Base-by-base conservation (phyloP, 345 rosid species). In the Heritiera littoralis region DNA sequence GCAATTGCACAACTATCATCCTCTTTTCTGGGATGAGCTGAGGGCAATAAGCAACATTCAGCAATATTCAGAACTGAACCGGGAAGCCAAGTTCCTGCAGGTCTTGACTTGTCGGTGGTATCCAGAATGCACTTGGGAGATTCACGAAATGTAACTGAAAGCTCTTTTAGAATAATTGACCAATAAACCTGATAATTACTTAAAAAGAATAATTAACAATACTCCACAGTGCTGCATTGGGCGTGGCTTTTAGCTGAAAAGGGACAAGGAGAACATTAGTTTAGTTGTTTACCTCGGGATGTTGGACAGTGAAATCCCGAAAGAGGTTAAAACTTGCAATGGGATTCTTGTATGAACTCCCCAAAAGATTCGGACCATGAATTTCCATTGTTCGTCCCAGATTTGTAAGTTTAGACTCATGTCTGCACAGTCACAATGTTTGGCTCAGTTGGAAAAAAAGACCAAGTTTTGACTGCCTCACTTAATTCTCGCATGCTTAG, bases 71-170 rank as follows among this genome's bases (percentile, higher is more conserved):
- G 70, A 75, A 86, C 89, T 1, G 96, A 72, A 66, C 88, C 94
- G 0, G 97, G 97, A 79, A 95, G 91, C 97, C 99, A 95, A 17
- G 86, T 83, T 78, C 98, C 94, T 28, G 78, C 84, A 17, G 65
- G 89, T 75, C 81, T 91, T 43, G 89, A 88, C 74, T 84, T 81
- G 75, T 91, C 89, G 4, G 54, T 66, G 35, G 86, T 84, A 67
- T 92, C 93, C n/a, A 93, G 85, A 72, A 93, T 93, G 82, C 93
- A 88, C 41, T 81, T 89, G 3, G 99, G 98, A 9, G 86, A 80
- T 81, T 84, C 73, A 35, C 3, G 89, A 83, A 90, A 93, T 72
- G 63, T 79, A 72, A 95, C 76, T 9, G 94, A 86, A 54, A 93
- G 88, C 88, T 95, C 97, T 75, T 90, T 82, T 4, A 95, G 80